phyloP scores from a whole-genome alignment of 208 protist species.

The Novymonas esmeraldas region DNA sequence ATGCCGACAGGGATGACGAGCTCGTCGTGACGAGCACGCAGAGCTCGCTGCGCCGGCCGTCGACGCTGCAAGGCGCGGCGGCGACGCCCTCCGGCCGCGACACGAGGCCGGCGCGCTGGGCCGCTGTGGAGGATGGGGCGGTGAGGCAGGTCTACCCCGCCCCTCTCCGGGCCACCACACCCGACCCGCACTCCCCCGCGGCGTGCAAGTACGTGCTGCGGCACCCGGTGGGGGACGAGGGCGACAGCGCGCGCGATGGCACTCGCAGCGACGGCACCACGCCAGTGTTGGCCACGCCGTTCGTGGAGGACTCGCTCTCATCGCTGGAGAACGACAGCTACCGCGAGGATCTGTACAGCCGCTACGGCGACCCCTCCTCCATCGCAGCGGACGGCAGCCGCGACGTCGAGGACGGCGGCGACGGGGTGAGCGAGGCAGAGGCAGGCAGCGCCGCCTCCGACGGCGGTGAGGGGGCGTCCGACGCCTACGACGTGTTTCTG shows the following conservation, averaged over 20 bases:
- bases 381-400: not conserved
- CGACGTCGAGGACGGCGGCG: not conserved
- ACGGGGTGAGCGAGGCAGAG: not conserved
- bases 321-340: slow-evolving; percentile 3
- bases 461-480: not conserved
- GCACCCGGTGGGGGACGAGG: not conserved
- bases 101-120: not conserved
- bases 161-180: slow-evolving; percentile 1
- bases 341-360: not conserved
- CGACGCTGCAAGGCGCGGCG: not conserved
- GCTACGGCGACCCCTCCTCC: not conserved
- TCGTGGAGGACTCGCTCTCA: not conserved
- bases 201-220: slow-evolving; percentile 25
- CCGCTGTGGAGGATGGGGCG: slow-evolving; percentile 11
- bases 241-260: not conserved
- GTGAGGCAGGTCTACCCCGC: slow-evolving; percentile 10
- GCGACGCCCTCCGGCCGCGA: not conserved
- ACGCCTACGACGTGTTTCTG: slow-evolving; percentile 22
- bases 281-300: not conserved
- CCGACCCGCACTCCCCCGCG: slow-evolving; percentile 12
- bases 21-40: slow-evolving; percentile 9
- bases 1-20: slow-evolving; percentile 6
- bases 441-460: not conserved
- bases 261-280: not conserved
- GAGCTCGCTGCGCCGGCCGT: slow-evolving; percentile 19